Evolutionary conservation across 441 rosid species (phyloP).

Genomic region (Kokia cookei): DNA sequence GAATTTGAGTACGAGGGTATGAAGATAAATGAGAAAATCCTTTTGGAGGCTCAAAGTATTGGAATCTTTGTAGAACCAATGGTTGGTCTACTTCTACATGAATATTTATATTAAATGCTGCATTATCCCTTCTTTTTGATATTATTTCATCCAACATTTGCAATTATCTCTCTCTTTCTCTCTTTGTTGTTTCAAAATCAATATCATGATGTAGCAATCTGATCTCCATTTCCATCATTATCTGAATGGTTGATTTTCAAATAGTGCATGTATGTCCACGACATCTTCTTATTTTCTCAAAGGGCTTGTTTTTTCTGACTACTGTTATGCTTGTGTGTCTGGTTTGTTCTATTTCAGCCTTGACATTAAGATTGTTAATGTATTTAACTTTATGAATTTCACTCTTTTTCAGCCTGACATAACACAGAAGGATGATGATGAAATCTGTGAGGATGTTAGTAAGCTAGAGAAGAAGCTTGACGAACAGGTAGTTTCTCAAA

Average conservation of each 20-base stretch:
- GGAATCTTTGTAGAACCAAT: constrained; percentile 66
- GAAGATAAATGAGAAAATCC: constrained; percentile 66
- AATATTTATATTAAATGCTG: neutral
- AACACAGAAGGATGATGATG: constrained; percentile 53
- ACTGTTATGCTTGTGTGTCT: neutral
- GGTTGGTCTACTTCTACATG: constrained; percentile 43
- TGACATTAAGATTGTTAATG: neutral
- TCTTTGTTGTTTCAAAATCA: neutral
- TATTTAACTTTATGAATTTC: constrained; percentile 16
- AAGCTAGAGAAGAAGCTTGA: constrained; percentile 50
- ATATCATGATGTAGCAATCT: neutral
- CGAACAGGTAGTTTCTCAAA: constrained; percentile 53
- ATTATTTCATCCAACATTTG: neutral
- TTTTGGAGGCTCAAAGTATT: constrained; percentile 74
- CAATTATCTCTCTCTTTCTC: neutral
- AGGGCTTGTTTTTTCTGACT: neutral
- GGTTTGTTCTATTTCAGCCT: constrained; percentile 3
- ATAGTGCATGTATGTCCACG: neutral
- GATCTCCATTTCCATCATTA: neutral
- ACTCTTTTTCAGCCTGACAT: constrained; percentile 45
- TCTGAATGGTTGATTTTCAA: neutral
- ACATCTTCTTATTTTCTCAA: constrained; percentile 8
- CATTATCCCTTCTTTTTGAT: neutral
- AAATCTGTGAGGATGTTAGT: constrained; percentile 43
- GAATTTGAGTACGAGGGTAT: constrained; percentile 51